These are phyloP conservation scores for Lentinula detonsa DNA, from an alignment of 768 basidiomycete species.

Conservation along the genomic window DNA sequence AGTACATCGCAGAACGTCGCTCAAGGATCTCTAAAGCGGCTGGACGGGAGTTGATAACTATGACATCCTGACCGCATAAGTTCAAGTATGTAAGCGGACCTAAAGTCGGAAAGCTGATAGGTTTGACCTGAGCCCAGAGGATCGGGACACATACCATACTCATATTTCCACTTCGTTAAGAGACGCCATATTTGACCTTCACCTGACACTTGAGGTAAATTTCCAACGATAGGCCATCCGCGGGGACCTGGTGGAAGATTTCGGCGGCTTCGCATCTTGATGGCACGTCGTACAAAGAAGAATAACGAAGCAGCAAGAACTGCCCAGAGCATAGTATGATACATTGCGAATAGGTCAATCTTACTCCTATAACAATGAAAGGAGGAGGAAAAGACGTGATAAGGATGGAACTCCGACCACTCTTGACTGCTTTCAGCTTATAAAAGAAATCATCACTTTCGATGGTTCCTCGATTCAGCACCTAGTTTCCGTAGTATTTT, in stretches of 20 bases:
- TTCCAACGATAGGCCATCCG: not conserved
- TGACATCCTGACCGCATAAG: not conserved
- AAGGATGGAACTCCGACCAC: too few species aligned
- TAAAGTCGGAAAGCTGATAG: not conserved
- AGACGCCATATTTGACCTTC: not conserved
- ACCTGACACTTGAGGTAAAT: not conserved
- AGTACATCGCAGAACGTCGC: not conserved
- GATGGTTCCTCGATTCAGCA: not conserved
- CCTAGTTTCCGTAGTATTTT: not conserved
- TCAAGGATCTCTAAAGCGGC: constrained; percentile 1
- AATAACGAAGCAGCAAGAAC: not conserved
- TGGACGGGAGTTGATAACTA: not conserved
- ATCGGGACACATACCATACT: not conserved
- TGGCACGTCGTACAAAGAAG: not conserved
- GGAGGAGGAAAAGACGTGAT: not conserved
- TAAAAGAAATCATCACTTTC: not conserved
- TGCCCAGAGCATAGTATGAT: not conserved
- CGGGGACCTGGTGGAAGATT: not conserved
- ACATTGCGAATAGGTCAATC: not conserved
- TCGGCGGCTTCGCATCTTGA: not conserved
- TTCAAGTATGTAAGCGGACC: not conserved
- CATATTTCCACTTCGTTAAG: not conserved
- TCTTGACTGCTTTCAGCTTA: not conserved
- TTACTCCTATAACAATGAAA: not conserved
- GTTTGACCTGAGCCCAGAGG: not conserved